Evolutionary conservation across 73 alveolate species (phyloP), one percentile per base, ranked within the genome.

Genomic region (Tetrahymena borealis): DNA sequence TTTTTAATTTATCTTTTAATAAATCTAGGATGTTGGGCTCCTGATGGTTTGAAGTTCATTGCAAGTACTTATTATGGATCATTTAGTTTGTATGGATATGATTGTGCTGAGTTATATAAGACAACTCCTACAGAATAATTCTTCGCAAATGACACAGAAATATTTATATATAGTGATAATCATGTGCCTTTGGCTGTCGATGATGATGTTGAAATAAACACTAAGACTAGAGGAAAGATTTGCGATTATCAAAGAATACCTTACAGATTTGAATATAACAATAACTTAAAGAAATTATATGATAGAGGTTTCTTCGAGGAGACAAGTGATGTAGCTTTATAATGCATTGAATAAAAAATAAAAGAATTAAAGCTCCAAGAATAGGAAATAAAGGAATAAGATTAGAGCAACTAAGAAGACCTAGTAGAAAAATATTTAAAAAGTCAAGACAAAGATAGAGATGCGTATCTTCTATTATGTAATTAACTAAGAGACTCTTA

Each of bases 211-310:
- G 95, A 93, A 85, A 79, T 93, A 15, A 79, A 92, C 41, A 79
- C 36, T 85, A 92, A 79, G 7, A 92, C 78, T 85, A 79, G 95
- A 18, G 95, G 95, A 10, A 93, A 91, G 40, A 93, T 93, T 24
- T 93, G 95, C 41, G 91, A 93, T 35, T 93, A 79, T 39, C 79
- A 93, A 60, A 78, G 95, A 85, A 93, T 93, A 79, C 95, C 95
- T 13, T 93, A 93, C 33, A 60, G 91, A 33, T 93, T 79, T 93
- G 91, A 78, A 38, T 93, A 79, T 90, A 35, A 85, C 24, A 79
- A 79, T 85, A 90, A 93, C 36, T 90, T 79, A 15, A 93, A 90
- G 16, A 32, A 78, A 18, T 43, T 85, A 60, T 24, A 60, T 24
- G 85, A 60, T n/a, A 60, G 85, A 60, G 85, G 85, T 16, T 60